These are phyloP conservation scores for Pichia ethanolica DNA, from an alignment of 805 yeast genomes.

Conservation along the genomic window DNA sequence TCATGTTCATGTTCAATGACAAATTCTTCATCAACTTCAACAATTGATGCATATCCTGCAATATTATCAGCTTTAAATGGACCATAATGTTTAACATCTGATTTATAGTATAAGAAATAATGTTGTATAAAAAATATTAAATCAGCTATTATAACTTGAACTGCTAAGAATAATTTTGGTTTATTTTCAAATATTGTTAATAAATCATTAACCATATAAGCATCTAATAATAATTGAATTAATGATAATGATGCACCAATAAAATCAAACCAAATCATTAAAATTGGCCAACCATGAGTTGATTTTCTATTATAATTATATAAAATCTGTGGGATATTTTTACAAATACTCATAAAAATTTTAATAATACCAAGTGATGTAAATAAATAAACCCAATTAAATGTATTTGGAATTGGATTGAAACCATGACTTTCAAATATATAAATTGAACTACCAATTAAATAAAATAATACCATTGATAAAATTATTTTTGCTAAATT, in stretches of 20 bases:
- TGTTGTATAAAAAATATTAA: constrained; percentile 28
- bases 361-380: constrained; percentile 29
- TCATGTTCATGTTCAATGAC: constrained; percentile 27
- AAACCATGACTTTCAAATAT: constrained; percentile 12
- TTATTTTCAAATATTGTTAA: constrained; percentile 23
- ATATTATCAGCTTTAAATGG: constrained; percentile 11
- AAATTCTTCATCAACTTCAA: constrained; percentile 27
- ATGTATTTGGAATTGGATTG: constrained; percentile 8
- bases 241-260: constrained; percentile 26
- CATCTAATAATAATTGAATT: constrained; percentile 26
- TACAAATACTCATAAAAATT: constrained; percentile 28
- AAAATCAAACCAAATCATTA: constrained; percentile 29
- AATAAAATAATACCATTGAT: constrained; percentile 11
- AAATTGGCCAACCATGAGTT: constrained; percentile 33
- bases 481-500: constrained; percentile 16
- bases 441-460: constrained; percentile 6
- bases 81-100: constrained; percentile 20
- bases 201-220: constrained; percentile 19
- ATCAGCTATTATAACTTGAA: constrained; percentile 27
- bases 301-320: constrained; percentile 29
- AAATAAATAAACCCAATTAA: constrained; percentile 28
- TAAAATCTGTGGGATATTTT: constrained; percentile 29
- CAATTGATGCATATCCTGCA: constrained; percentile 15
- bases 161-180: constrained; percentile 26
- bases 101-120: constrained; percentile 24